Conservation (phyloP, 768 basidiomycete genomes). For the Boletus pseudopeckii region DNA sequence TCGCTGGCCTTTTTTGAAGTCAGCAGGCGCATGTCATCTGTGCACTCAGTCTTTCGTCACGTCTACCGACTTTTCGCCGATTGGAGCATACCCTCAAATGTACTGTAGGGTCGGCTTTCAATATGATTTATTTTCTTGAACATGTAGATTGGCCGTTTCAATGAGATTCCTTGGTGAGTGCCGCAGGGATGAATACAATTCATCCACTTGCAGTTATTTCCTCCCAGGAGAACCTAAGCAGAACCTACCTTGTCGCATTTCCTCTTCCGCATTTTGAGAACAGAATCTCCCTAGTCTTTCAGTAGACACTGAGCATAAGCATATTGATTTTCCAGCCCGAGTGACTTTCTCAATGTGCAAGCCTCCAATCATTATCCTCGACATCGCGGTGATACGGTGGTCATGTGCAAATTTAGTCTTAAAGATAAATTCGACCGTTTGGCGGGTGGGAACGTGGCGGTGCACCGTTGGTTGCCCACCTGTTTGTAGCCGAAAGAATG, state of each 20-base stretch:
- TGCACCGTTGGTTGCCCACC: background rate
- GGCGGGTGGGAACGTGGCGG: background rate
- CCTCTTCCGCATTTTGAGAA: background rate
- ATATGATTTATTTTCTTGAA: slow-evolving; percentile 2
- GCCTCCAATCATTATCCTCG: no score
- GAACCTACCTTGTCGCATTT: background rate
- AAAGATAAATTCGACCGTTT: background rate
- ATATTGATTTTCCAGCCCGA: no score
- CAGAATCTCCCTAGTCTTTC: background rate
- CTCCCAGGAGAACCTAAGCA: background rate
- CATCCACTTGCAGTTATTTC: background rate
- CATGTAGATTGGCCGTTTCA: background rate
- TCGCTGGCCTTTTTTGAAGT: background rate
- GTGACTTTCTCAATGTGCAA: no score
- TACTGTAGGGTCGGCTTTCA: slow-evolving; percentile 1
- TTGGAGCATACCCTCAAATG: background rate
- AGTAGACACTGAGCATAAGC: background rate
- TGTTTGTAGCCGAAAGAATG: no score
- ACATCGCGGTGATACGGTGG: background rate
- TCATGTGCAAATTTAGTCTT: background rate
- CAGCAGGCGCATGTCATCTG: background rate
- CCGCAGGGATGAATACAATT: background rate
- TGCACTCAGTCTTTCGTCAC: background rate
- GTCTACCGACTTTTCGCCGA: background rate
- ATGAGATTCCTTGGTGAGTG: slow-evolving; percentile 7